A percentile compares a stretch with the other conserved stretches of the same genome.
Conservation (phyloP, 2,329 filamentous ascomycete species). For the Shiraia bambusicola region DNA sequence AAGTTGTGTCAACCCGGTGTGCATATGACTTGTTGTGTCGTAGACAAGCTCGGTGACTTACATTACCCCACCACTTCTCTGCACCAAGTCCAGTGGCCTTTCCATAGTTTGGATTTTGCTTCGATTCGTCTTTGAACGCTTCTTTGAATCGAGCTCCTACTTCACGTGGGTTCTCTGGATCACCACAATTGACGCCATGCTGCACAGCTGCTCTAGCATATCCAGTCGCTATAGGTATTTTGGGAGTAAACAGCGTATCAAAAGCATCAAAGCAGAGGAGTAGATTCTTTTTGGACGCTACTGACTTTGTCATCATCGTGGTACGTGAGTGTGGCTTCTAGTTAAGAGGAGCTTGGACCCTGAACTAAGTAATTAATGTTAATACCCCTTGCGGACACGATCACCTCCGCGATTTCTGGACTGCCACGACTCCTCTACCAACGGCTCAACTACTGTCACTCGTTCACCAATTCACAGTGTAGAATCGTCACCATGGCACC, state of each 20-base stretch:
- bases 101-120: constrained; percentile 61
- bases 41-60: too few species aligned
- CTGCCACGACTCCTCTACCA: constrained; percentile 12
- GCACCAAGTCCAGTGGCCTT: constrained; percentile 54
- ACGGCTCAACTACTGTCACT: constrained; percentile 32
- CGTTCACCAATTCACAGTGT: constrained; percentile 24
- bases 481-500: constrained; percentile 30
- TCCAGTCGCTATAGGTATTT: constrained; percentile 52
- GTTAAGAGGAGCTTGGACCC: constrained; percentile 17
- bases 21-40: too few species aligned
- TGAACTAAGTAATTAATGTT: too few species aligned
- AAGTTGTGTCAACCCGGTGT: too few species aligned
- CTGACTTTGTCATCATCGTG: constrained; percentile 7
- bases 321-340: constrained; percentile 9
- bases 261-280: constrained; percentile 66
- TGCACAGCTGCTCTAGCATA: constrained; percentile 57
- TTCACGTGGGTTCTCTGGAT: constrained; percentile 24
- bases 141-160: constrained; percentile 36
- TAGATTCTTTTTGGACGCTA: constrained; percentile 47
- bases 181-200: constrained; percentile 52
- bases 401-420: constrained; percentile 22
- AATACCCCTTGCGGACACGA: constrained; percentile 23
- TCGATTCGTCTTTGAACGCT: constrained; percentile 54
- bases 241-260: constrained; percentile 62
- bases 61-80: constrained; percentile 62